Conservation (phyloP, 768 basidiomycete species). For the Termitomyces sp. region DNA sequence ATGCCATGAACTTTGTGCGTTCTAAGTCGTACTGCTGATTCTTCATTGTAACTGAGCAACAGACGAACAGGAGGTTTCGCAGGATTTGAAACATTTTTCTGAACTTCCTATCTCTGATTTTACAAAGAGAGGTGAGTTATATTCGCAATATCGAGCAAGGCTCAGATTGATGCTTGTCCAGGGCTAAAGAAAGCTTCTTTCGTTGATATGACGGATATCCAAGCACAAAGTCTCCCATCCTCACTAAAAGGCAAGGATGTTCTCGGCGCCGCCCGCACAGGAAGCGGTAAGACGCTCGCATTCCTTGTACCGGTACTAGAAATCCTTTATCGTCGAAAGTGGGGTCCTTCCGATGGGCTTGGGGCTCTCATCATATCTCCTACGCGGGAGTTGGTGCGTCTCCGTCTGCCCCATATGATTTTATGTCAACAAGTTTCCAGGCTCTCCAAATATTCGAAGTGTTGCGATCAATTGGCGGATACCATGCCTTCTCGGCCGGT, state of each 20-base stretch:
- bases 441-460: slow-evolving; percentile 99
- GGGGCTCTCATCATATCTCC: slow-evolving; percentile 94
- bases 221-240: slow-evolving; percentile 85
- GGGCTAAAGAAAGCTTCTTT: slow-evolving; percentile 88
- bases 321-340: slow-evolving; percentile 83
- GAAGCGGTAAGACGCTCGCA: slow-evolving; percentile 94
- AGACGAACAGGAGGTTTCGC: slow-evolving; percentile 42
- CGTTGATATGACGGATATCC: slow-evolving; percentile 87
- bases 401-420: not conserved
- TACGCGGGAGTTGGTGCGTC: slow-evolving; percentile 82
- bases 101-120: slow-evolving; percentile 76
- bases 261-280: slow-evolving; percentile 92
- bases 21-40: not conserved
- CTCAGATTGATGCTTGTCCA: slow-evolving; percentile 21
- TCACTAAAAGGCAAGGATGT: slow-evolving; percentile 95
- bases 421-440: slow-evolving; percentile 31
- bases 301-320: slow-evolving; percentile 94
- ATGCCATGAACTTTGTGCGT: slow-evolving; percentile 48
- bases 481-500: slow-evolving; percentile 91
- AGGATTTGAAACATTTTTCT: slow-evolving; percentile 54
- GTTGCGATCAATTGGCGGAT: slow-evolving; percentile 86
- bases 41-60: slow-evolving; percentile 8
- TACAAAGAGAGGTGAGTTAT: slow-evolving; percentile 63
- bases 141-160: not conserved
- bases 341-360: slow-evolving; percentile 89